Evolutionary conservation across 73 alveolate genomes (phyloP), one percentile per base, ranked within the genome.

Genomic region (Paramecium biaurelia): DNA sequence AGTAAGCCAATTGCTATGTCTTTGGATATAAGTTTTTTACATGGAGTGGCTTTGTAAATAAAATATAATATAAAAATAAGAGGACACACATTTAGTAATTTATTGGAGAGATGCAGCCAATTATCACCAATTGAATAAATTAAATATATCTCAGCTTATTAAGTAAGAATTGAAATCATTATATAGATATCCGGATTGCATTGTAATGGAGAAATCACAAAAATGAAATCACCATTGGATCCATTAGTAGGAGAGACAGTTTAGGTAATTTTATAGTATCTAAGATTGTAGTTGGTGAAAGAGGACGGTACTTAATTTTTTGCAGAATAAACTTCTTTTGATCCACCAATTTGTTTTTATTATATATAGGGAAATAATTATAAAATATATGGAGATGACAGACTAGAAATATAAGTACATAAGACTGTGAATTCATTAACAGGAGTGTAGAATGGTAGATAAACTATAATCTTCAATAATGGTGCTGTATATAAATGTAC

Each of bases 271-370:
- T 15, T 18, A 53, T 3, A 7, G 38, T 72, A 20, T 72, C 2
- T 15, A 12, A 35, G 21, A 15, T n/a, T 12, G 6, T 21, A 72
- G 86, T 72, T 72, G 24, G 58, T 72, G 20, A 34, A 30, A 72
- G 59, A 30, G 32, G 86, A 72, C 35, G 86, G 86, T 2, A 37
- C 86, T 10, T 72, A 72, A 11, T 72, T 72, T 37, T 72, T n/a
- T 72, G 86, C 86, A 34, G 86, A 72, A 37, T 35, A 72, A 20
- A 37, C 58, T 11, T 14, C 37, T 38, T 72, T 34, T 38, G 86
- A 72, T 72, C 86, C 86, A 30, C 86, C 86, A 72, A 72, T 72
- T n/a, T 34, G 67, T 72, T 35, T 32, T 34, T 72, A 72, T 72
- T 72, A 72, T 7, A 72, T 72, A 32, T 35, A 28, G 18, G 86